phyloP scores from a whole-genome alignment of 805 yeast species.

The Suhomyces prunicola region DNA sequence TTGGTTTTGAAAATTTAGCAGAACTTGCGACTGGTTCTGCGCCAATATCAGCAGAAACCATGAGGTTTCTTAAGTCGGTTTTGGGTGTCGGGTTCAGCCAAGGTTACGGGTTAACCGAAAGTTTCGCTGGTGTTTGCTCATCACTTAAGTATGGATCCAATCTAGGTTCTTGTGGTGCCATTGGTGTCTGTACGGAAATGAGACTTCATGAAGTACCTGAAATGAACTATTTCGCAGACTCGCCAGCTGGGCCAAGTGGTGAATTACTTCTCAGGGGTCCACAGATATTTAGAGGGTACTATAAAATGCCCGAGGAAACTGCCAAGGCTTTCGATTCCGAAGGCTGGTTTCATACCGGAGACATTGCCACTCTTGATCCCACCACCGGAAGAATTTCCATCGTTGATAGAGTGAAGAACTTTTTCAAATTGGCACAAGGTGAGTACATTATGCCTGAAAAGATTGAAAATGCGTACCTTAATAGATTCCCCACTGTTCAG shows the following conservation, averaged over 20 bases:
- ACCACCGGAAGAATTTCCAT: constrained; percentile 53
- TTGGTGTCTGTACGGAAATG: constrained; percentile 52
- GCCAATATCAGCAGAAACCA: constrained; percentile 62
- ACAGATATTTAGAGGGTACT: constrained; percentile 56
- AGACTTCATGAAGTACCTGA: constrained; percentile 60
- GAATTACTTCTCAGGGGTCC: constrained; percentile 66
- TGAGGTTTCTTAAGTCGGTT: constrained; percentile 59
- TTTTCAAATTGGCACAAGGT: constrained; percentile 57
- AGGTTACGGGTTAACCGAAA: constrained; percentile 76
- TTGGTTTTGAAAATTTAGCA: constrained; percentile 33
- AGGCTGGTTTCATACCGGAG: constrained; percentile 64
- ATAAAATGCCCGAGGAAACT: constrained; percentile 56
- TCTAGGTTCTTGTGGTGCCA: constrained; percentile 61
- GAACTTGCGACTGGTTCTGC: constrained; percentile 53
- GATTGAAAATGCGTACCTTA: constrained; percentile 61
- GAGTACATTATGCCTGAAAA: constrained; percentile 73
- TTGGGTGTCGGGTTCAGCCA: constrained; percentile 57
- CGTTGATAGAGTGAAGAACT: constrained; percentile 75
- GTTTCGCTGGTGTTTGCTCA: constrained; percentile 53
- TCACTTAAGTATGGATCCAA: constrained; percentile 40
- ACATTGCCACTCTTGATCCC: constrained; percentile 52
- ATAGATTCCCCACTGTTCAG: constrained; percentile 46
- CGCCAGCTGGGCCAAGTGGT: constrained; percentile 47
- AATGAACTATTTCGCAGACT: constrained; percentile 46
- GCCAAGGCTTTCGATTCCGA: constrained; percentile 48